phyloP scores from a whole-genome alignment of 2,329 filamentous ascomycete genomes.

The Fusarium stilboides region DNA sequence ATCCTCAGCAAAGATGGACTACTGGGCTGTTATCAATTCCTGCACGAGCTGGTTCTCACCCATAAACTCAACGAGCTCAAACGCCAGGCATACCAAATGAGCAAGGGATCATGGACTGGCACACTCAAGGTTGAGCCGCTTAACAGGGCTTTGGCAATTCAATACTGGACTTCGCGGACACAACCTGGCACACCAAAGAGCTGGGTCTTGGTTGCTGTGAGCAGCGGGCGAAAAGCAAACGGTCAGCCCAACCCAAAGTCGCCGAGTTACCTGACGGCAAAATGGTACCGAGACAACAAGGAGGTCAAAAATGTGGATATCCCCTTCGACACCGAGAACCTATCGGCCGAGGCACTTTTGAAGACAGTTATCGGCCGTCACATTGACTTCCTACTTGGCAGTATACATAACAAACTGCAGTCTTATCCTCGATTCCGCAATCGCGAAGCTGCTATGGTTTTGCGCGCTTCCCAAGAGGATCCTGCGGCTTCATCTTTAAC shows the following conservation, averaged over 20 bases:
- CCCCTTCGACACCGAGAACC: constrained; percentile 72
- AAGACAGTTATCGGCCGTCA: constrained; percentile 83
- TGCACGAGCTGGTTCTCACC: constrained; percentile 90
- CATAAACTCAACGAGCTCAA: constrained; percentile 89
- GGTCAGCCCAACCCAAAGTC: constrained; percentile 58
- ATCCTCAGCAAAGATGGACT: constrained; percentile 80
- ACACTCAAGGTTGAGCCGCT: constrained; percentile 83
- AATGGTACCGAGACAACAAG: constrained; percentile 89
- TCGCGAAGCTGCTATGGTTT: constrained; percentile 70
- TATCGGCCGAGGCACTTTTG: constrained; percentile 83
- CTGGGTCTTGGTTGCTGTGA: constrained; percentile 91
- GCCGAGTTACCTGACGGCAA: constrained; percentile 71
- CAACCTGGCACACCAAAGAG: constrained; percentile 76
- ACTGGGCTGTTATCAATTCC: constrained; percentile 83
- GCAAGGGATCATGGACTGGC: constrained; percentile 81
- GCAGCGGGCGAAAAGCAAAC: constrained; percentile 71
- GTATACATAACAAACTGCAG: constrained; percentile 73
- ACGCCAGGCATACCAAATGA: constrained; percentile 81
- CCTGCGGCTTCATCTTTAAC: constrained; percentile 77
- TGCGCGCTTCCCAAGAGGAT: constrained; percentile 72
- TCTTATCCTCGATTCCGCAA: constrained; percentile 73
- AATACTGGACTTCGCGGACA: constrained; percentile 85
- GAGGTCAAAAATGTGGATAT: constrained; percentile 80
- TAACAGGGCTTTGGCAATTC: constrained; percentile 85
- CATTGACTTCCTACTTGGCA: constrained; percentile 78